A percentile compares a stretch with the other conserved stretches of the same genome.
Evolutionary conservation across 768 basidiomycete species (phyloP).

Genomic region (Serendipita indica): DNA sequence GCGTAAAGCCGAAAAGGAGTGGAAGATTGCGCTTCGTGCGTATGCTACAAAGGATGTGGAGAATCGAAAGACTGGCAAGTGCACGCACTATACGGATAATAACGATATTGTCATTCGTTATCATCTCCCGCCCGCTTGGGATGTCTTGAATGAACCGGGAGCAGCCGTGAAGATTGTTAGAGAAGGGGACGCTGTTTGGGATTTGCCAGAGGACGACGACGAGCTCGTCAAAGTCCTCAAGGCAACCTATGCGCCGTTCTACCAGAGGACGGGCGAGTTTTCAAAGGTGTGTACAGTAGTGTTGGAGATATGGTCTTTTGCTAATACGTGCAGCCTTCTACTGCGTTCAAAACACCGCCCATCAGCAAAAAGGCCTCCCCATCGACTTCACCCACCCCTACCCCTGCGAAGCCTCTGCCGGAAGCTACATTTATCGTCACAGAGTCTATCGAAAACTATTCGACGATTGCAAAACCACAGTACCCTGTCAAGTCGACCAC

Average conservation of each 20-base stretch:
- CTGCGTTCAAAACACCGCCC: constrained; percentile 3
- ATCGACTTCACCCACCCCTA: neutral
- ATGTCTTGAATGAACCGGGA: neutral
- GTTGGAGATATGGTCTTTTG: neutral
- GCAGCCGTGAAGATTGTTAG: neutral
- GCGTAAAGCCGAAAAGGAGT: constrained; percentile 1
- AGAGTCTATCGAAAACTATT: too few species aligned
- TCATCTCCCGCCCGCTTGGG: neutral
- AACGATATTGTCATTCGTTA: constrained; percentile 2
- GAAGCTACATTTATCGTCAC: too few species aligned
- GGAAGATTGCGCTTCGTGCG: neutral
- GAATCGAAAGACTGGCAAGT: neutral
- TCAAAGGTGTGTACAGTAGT: neutral
- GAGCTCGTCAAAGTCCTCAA: neutral
- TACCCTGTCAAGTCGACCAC: neutral
- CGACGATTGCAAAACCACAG: neutral
- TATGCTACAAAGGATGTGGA: neutral
- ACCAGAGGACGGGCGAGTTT: constrained; percentile 6
- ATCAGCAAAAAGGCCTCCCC: neutral
- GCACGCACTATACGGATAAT: neutral
- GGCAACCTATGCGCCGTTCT: neutral
- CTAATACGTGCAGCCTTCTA: neutral
- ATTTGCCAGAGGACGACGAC: neutral
- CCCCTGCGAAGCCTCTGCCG: neutral
- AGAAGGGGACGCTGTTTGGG: neutral